Base-by-base conservation (phyloP, 768 basidiomycete species). In the Collybia nuda region DNA sequence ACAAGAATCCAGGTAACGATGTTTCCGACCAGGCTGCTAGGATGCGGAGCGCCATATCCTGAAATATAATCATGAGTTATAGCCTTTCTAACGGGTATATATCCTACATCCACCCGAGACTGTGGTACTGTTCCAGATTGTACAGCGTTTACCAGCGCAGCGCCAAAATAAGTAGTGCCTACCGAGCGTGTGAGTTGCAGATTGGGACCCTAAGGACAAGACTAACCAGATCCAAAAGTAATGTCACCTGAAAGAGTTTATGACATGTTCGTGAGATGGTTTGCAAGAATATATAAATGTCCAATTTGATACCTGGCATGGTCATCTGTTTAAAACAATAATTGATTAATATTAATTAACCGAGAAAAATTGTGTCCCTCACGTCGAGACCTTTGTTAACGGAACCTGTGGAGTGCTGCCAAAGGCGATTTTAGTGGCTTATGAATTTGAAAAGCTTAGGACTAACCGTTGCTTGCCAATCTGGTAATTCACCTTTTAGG, bases 341-440 rank as follows among this genome's bases (percentile, higher is more conserved):
- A n/a, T n/a, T n/a, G 37, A n/a, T 48, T 47, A 26, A 4, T 8
- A 23, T 26, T 38, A 42, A 18, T 9, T 39, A 23, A 15, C 23
- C 26, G 40, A 12, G 7, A 12, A 44, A n/a, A 38, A 14, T 32
- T 4, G 3, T 32, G 7, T 32, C 9, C 32, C 12, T 46, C 49
- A 82, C 85, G 59, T 86, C 85, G 11, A 86, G 73, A 15, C 86
- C 86, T 26, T 71, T 66, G 53, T 84, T 84, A 9, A 80, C 79
- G 1, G 82, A 77, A 3, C 75, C 50, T 3, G 77, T 80, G 2
- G 78, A 80, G 53, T 81, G 77, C 69, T 70, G 24, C 18, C 24
- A 26, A 8, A 22, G 19, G n/a, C n/a, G 21, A 14, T 38, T 22
- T 35, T 17, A 15, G 43, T 19, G 40, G 28, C 26, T 14, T 24